Conservation (phyloP, 441 rosid species). For the Populus trichocarpa region DNA sequence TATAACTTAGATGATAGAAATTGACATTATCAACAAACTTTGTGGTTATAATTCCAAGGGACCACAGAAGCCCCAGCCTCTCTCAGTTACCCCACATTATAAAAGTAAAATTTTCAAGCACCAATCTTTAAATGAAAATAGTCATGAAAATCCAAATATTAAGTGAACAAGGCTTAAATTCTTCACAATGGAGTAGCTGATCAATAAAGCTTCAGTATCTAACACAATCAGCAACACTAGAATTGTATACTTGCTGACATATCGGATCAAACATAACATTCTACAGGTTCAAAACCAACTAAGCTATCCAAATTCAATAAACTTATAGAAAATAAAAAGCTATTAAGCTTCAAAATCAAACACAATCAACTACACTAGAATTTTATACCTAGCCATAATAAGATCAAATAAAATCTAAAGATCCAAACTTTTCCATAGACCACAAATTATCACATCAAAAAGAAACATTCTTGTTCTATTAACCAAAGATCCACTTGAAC, state of each 20-base stretch:
- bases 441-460: not conserved
- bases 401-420: not conserved
- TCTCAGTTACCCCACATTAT: not conserved
- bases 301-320: too few species aligned
- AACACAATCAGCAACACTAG: not conserved
- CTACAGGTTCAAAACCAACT: too few species aligned
- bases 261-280: too few species aligned
- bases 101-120: not conserved
- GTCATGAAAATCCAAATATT: not conserved
- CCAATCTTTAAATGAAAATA: not conserved
- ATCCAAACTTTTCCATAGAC: not conserved
- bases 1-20: constrained; percentile 15
- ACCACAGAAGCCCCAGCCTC: constrained; percentile 7
- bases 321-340: too few species aligned
- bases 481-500: not conserved
- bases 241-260: too few species aligned
- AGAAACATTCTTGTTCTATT: too few species aligned
- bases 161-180: not conserved
- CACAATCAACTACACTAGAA: not conserved
- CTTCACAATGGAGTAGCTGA: not conserved
- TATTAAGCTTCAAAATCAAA: not conserved
- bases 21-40: constrained; percentile 9
- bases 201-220: not conserved
- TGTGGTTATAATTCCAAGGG: constrained; percentile 22
- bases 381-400: not conserved